Conservation (phyloP, 345 rosid species). For the Hibiscus syriacus region DNA sequence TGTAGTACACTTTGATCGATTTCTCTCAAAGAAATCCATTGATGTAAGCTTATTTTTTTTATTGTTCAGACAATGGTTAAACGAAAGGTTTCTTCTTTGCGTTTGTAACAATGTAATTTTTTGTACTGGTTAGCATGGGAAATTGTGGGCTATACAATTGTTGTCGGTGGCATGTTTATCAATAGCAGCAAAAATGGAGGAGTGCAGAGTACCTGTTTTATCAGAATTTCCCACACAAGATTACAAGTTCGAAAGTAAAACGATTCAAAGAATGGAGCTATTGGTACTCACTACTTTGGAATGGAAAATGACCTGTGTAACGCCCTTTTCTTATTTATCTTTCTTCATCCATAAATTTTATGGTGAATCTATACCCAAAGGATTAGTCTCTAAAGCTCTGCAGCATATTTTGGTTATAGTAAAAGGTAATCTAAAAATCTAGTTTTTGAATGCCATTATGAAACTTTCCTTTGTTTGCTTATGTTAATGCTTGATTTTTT, state of each 20-base stretch:
- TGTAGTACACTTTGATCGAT: slow-evolving; percentile 55
- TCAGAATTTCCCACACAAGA: slow-evolving; percentile 44
- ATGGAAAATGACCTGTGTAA: slow-evolving; percentile 60
- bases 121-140: slow-evolving; percentile 42
- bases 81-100: background rate
- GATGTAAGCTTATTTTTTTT: slow-evolving; percentile 36
- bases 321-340: slow-evolving; percentile 67
- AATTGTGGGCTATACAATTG: slow-evolving; percentile 60
- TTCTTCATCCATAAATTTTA: slow-evolving; percentile 45
- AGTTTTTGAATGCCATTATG: background rate
- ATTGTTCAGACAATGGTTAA: background rate
- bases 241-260: slow-evolving; percentile 37
- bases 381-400: slow-evolving; percentile 33
- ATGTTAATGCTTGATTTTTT: background rate
- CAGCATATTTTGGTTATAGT: slow-evolving; percentile 39
- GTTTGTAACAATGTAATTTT: background rate
- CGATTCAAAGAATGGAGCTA: slow-evolving; percentile 61
- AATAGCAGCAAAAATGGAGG: slow-evolving; percentile 86
- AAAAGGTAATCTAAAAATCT: slow-evolving; percentile 37
- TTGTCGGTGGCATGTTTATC: slow-evolving; percentile 73
- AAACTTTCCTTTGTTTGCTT: background rate
- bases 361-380: slow-evolving; percentile 24
- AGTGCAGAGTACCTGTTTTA: slow-evolving; percentile 48
- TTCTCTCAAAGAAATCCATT: slow-evolving; percentile 51
- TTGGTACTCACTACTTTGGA: slow-evolving; percentile 57